Evolutionary conservation across 129 eudicot species (phyloP), one percentile per base, ranked within the genome.

Genomic region (Saussurea involucrata): DNA sequence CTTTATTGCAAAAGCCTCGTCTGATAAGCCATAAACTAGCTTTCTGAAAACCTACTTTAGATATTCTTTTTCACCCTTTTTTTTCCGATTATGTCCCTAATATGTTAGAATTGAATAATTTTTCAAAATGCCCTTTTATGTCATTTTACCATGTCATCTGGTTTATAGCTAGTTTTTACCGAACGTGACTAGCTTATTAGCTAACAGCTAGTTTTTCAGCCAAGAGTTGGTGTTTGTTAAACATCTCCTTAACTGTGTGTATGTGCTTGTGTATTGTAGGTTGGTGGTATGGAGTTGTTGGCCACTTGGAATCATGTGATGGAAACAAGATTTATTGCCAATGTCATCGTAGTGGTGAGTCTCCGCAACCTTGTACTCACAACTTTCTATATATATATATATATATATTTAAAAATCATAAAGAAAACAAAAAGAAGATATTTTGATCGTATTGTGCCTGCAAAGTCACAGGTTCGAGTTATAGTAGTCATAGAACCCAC

Each of bases 281-380:
- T 25, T 94, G 98, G 98, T 94, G 98, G 98, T 94, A 89, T 86
- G 98, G 98, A 76, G 90, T 87, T 77, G 92, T 91, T 81, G 97
- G 96, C 53, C 98, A 94, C 88, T 85, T 85, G 78, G 94, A 92
- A 72, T 85, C 90, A 55, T 94, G 98, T 78, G 78, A 76, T 60
- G 86, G 90, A 76, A 85, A 80, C 85, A 53, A 87, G 75, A 86
- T 80, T 80, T 76, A 84, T 83, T 94, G 98, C 88, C 86, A 79
- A 46, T 94, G 98, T 78, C 92, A 86, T 78, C 78, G 73, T 40
- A 91, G 75, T 82, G 98, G 98, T 94, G 83, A 79, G 61, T 77
- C 80, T 33, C 28, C 24, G 17, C 72, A 32, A 31, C 44, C 5
- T 66, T 66, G 36, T 80, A 15, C 22, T 73, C 70, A 25, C 21